Evolutionary conservation across 805 yeast genomes (phyloP), one percentile per base, ranked within the genome.

Genomic region (Wickerhamiella musiphila): DNA sequence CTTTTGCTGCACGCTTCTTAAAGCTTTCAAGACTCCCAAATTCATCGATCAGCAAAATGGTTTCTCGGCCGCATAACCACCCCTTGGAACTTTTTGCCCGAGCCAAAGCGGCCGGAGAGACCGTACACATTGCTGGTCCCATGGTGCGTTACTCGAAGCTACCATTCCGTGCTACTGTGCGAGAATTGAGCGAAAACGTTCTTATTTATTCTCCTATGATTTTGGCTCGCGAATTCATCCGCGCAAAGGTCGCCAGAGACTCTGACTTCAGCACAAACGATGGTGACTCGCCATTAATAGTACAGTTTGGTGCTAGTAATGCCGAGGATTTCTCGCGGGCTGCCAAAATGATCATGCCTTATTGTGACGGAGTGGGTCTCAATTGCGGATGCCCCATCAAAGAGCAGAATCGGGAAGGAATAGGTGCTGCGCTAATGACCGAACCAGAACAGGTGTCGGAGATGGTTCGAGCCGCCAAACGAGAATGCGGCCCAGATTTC

Each of bases 301-400:
- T 83, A 1, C 98, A 90, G 57, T 78, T 86, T 12, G 98, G 96
- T 4, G 75, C 77, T 9, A 79, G 79, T 46, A 84, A 82, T 49
- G 78, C 74, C 3, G 68, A 71, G 8, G 96, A 90, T 53, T 57
- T 90, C 32, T 51, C 78, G 16, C 65, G 86, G 37, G 82, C 86
- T 48, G 82, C 81, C 4, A 82, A 78, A 33, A 73, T 90, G 83
- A 70, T 84, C n/a, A 68, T 68, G 36, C 94, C 94, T 0, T 81
- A 70, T 48, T 84, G 79, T 29, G 95, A 86, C 54, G 98, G 92
- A 1, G 72, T 90, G 26, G 95, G 96, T 0, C 63, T 90, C 36
- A 90, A 90, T 59, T 90, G 96, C 54, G 98, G 98, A 0, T 90
- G 98, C 56, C 98, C 98, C 1, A 83, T 90, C 32, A 77, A 75